A percentile compares a stretch with the other conserved stretches of the same genome.
These are phyloP conservation scores for Trichophyton verrucosum DNA, from an alignment of 2,329 filamentous ascomycete genomes.

Conservation along the genomic window DNA sequence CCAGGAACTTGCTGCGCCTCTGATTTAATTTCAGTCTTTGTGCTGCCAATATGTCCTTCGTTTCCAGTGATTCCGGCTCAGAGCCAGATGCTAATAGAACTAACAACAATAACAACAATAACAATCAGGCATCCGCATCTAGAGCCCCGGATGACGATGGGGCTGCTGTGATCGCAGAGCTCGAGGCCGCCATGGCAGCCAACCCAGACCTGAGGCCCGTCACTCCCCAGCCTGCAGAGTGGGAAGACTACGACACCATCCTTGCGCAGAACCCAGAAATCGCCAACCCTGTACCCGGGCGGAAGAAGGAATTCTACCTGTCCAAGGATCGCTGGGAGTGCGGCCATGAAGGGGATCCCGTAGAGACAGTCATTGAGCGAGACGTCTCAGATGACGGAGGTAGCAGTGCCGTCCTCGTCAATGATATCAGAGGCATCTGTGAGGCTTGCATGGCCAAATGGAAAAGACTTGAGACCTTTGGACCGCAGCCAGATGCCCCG, in stretches of 20 bases:
- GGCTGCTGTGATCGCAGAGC: conserved; percentile 10
- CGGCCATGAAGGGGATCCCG: conserved; percentile 12
- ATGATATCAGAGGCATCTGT: conserved; percentile 13
- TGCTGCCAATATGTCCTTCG: background rate
- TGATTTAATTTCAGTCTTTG: too few species aligned
- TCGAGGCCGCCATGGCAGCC: conserved; percentile 12
- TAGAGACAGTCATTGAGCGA: conserved; percentile 11
- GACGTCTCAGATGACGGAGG: background rate
- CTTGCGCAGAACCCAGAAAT: conserved; percentile 14
- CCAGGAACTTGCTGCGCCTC: too few species aligned
- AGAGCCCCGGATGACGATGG: conserved; percentile 4
- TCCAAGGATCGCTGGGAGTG: conserved; percentile 15
- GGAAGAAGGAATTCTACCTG: conserved; percentile 10
- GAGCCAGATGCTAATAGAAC: background rate
- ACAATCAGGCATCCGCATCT: background rate
- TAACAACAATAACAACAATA: too few species aligned
- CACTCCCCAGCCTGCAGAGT: conserved; percentile 9
- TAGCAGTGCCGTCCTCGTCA: conserved; percentile 5
- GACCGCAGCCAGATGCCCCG: background rate
- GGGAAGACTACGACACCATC: conserved; percentile 13
- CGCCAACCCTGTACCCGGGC: conserved; percentile 8
- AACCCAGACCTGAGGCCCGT: conserved; percentile 11
- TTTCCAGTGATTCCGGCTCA: background rate
- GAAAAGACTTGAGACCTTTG: conserved; percentile 9
- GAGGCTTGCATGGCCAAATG: conserved; percentile 13